A percentile compares a stretch with the other conserved stretches of the same genome.
These are phyloP conservation scores for Gyromitra esculenta DNA, from an alignment of 2,329 filamentous ascomycete genomes.

Conservation along the genomic window DNA sequence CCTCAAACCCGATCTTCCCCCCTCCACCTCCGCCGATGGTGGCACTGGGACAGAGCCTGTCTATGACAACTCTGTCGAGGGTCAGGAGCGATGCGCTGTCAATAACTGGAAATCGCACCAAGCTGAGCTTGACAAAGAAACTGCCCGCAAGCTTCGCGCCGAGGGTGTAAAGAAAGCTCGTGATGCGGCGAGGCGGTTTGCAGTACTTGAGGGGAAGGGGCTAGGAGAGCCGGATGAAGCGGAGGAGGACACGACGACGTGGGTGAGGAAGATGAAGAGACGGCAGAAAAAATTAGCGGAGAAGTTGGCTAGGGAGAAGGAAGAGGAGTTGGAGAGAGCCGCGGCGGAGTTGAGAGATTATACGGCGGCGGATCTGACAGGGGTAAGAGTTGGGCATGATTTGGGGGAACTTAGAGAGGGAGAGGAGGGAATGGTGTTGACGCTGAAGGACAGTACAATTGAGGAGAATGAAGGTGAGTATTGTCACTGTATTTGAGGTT, in stretches of 20 bases:
- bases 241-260: conserved; percentile 77
- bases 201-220: conserved; percentile 80
- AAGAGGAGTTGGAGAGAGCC: conserved; percentile 77
- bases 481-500: conserved; percentile 1
- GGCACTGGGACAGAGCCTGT: conserved; percentile 67
- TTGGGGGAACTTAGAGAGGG: conserved; percentile 80
- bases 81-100: conserved; percentile 64
- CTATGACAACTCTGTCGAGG: conserved; percentile 75
- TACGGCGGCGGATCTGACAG: conserved; percentile 84
- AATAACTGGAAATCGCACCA: conserved; percentile 65
- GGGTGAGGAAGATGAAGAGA: conserved; percentile 91
- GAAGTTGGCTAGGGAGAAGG: conserved; percentile 73
- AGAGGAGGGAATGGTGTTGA: conserved; percentile 83
- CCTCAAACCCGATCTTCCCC: conserved; percentile 76
- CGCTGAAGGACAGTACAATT: conserved; percentile 89
- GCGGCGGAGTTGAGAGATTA: conserved; percentile 73
- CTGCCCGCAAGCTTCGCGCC: conserved; percentile 78
- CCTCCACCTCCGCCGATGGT: conserved; percentile 63
- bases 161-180: conserved; percentile 86
- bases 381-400: conserved; percentile 91
- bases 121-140: conserved; percentile 77
- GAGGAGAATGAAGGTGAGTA: conserved; percentile 74
- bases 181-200: conserved; percentile 79
- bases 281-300: conserved; percentile 87
- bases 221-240: conserved; percentile 79